phyloP scores from a whole-genome alignment of 1,139 yeast genomes.

The Diutina scorzettiae region DNA sequence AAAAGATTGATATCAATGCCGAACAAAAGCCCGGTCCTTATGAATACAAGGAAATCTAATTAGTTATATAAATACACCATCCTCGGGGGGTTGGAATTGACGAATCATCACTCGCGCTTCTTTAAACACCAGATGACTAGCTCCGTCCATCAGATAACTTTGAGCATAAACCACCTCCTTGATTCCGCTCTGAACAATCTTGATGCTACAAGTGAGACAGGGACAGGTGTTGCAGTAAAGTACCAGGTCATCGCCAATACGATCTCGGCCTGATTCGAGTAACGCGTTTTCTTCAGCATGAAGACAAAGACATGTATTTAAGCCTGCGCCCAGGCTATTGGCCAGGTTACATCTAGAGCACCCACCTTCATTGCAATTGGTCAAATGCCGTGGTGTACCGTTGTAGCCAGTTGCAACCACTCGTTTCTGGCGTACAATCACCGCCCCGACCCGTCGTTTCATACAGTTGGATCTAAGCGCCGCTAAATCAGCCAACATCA shows the following conservation, averaged over 20 bases:
- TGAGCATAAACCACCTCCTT: conserved; percentile 90
- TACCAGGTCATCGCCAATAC: conserved; percentile 41
- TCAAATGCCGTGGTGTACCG: conserved; percentile 85
- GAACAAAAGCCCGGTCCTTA: conserved; percentile 71
- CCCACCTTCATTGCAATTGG: conserved; percentile 92
- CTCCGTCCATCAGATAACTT: conserved; percentile 81
- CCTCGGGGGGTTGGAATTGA: conserved; percentile 57
- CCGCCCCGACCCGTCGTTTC: conserved; percentile 96
- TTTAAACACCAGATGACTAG: conserved; percentile 55
- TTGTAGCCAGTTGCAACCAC: conserved; percentile 95
- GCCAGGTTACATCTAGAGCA: conserved; percentile 74
- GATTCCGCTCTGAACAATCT: conserved; percentile 88
- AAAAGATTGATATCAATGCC: conserved; percentile 40
- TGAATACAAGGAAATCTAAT: conserved; percentile 41
- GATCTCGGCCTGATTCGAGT: conserved; percentile 84
- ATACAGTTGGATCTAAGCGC: conserved; percentile 89
- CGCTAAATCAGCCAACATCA: conserved; percentile 87
- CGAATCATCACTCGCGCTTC: conserved; percentile 67
- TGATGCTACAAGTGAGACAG: conserved; percentile 88
- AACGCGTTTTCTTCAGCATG: conserved; percentile 98
- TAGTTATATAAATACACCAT: conserved; percentile 25
- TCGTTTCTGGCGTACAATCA: conserved; percentile 71
- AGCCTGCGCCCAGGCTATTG: conserved; percentile 46
- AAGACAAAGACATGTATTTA: conserved; percentile 79
- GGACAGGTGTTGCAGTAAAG: conserved; percentile 96